Evolutionary conservation across 2,329 filamentous ascomycete genomes (phyloP).

Genomic region (Penicillium griseofulvum): DNA sequence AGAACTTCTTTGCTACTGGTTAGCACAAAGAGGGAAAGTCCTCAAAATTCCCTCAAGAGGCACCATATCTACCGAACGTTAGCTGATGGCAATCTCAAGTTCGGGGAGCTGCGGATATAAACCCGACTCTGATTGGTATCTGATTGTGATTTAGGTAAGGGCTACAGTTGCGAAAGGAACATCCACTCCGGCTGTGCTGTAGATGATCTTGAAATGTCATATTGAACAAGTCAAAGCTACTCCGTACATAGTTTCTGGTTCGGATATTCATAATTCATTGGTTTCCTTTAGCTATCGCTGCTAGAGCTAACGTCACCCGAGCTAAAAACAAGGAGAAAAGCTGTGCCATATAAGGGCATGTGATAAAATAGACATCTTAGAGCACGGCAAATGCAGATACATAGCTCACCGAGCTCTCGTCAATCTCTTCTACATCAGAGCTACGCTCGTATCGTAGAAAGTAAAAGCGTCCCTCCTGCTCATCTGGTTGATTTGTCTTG

Average conservation of each 20-base stretch:
- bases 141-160: not conserved
- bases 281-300: not conserved
- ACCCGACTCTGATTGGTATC: not conserved
- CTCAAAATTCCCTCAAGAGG: not conserved
- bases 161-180: not conserved
- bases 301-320: not conserved
- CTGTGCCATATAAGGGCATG: not conserved
- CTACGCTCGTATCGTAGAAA: conserved; percentile 89
- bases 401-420: conserved; percentile 90
- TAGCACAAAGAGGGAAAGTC: not conserved
- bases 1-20: not conserved
- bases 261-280: not conserved
- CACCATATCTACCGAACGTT: not conserved
- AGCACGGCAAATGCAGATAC: conserved; percentile 84
- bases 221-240: not conserved
- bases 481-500: conserved; percentile 37
- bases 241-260: not conserved
- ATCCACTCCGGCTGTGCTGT: no score
- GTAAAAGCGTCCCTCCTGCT: conserved; percentile 59
- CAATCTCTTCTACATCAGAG: conserved; percentile 63
- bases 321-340: not conserved
- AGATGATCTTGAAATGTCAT: not conserved
- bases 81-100: not conserved
- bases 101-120: not conserved
- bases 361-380: conserved; percentile 37